These are phyloP conservation scores for Quercus wislizeni DNA, from an alignment of 306 rosid genomes.

Conservation along the genomic window DNA sequence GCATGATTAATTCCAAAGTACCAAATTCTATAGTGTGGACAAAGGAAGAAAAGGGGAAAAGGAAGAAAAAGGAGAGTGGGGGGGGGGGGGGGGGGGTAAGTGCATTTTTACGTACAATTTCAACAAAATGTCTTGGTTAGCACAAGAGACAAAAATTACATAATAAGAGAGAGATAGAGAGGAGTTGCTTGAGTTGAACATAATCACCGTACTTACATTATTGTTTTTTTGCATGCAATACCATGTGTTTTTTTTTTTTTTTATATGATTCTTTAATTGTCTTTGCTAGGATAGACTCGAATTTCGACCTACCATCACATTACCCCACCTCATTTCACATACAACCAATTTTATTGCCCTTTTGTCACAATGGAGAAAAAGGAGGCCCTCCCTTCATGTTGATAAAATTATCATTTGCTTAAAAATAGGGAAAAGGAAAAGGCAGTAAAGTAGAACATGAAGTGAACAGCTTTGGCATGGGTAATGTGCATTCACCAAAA, in stretches of 20 bases:
- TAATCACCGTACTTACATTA: background rate
- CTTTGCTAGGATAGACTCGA: background rate
- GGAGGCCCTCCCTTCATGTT: background rate
- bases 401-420: background rate
- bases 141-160: background rate
- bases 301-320: background rate
- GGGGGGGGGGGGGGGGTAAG: no score
- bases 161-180: background rate
- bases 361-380: background rate
- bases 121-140: background rate
- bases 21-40: no score
- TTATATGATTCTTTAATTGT: background rate
- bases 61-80: no score
- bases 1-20: no score
- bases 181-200: background rate
- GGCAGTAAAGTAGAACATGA: background rate
- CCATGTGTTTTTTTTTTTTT: background rate
- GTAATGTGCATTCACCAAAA: no score
- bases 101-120: no score
- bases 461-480: no score
- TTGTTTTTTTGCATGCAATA: background rate
- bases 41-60: no score
- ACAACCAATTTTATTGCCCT: background rate
- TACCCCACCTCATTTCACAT: background rate
- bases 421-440: background rate